These are phyloP conservation scores for Monilinia polystroma DNA, from an alignment of 2,329 filamentous ascomycete species.

Conservation along the genomic window DNA sequence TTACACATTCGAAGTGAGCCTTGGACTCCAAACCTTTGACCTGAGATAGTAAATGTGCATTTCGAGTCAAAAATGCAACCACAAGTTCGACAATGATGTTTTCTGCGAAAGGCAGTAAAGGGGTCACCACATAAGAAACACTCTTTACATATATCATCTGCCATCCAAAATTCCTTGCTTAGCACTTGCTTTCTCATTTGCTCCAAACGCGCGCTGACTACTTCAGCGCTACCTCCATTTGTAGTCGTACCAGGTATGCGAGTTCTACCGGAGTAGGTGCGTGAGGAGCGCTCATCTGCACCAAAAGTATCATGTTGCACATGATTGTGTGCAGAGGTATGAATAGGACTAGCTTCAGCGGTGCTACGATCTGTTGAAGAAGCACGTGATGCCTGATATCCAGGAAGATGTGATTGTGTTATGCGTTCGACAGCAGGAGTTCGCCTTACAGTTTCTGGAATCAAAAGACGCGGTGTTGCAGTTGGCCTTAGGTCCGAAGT, in stretches of 20 bases:
- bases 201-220: constrained; percentile 60
- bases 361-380: constrained; percentile 59
- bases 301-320: constrained; percentile 58
- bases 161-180: constrained; percentile 98
- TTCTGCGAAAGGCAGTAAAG: constrained; percentile 91
- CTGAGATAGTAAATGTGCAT: constrained; percentile 88
- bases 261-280: constrained; percentile 47
- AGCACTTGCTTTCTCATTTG: constrained; percentile 83
- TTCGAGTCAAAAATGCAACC: constrained; percentile 99
- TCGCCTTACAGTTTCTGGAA: constrained; percentile 40
- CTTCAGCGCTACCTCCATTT: constrained; percentile 57
- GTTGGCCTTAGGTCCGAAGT: constrained; percentile 38
- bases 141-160: constrained; percentile 95
- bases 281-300: constrained; percentile 43
- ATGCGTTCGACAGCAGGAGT: constrained; percentile 42
- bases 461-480: constrained; percentile 28
- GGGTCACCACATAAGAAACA: constrained; percentile 89
- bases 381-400: constrained; percentile 52
- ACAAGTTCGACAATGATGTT: constrained; percentile 93
- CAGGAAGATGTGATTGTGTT: constrained; percentile 47
- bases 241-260: constrained; percentile 57
- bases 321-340: constrained; percentile 57
- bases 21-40: constrained; percentile 81
- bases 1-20: constrained; percentile 88
- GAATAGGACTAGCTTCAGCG: constrained; percentile 57